Conservation (phyloP, 306 rosid genomes). For the Lotus japonicus region DNA sequence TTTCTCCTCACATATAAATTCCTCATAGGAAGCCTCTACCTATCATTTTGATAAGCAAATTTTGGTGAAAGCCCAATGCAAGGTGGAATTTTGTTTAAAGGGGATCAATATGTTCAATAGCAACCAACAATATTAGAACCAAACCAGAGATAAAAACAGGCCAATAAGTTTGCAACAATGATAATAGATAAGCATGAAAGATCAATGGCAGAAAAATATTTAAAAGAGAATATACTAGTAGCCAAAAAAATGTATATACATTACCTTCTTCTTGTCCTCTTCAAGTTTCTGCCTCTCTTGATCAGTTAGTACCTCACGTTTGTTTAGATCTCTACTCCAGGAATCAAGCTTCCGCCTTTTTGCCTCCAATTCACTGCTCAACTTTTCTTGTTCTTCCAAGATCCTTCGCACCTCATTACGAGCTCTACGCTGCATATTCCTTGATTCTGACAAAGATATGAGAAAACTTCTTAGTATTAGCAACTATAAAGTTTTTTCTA, state of each 20-base stretch:
- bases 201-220: neutral
- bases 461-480: slow-evolving; percentile 2
- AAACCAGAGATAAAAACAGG: neutral
- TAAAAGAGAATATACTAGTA: neutral
- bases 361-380: slow-evolving; percentile 66
- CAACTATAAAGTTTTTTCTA: neutral
- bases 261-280: slow-evolving; percentile 82
- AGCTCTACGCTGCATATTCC: slow-evolving; percentile 70
- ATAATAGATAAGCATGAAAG: neutral
- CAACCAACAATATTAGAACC: neutral
- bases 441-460: slow-evolving; percentile 49
- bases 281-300: slow-evolving; percentile 84
- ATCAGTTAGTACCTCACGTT: slow-evolving; percentile 79
- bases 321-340: slow-evolving; percentile 83
- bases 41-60: too few relatives aligned
- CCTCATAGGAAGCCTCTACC: too few relatives aligned
- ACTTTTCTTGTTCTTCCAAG: slow-evolving; percentile 75
- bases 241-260: neutral
- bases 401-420: slow-evolving; percentile 58
- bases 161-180: neutral
- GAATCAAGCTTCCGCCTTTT: slow-evolving; percentile 74
- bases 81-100: neutral
- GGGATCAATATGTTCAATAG: neutral
- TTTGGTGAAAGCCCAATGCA: neutral
- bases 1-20: too few relatives aligned